phyloP scores from a whole-genome alignment of 495 filamentous ascomycete species.

The Lichina pygmaea region DNA sequence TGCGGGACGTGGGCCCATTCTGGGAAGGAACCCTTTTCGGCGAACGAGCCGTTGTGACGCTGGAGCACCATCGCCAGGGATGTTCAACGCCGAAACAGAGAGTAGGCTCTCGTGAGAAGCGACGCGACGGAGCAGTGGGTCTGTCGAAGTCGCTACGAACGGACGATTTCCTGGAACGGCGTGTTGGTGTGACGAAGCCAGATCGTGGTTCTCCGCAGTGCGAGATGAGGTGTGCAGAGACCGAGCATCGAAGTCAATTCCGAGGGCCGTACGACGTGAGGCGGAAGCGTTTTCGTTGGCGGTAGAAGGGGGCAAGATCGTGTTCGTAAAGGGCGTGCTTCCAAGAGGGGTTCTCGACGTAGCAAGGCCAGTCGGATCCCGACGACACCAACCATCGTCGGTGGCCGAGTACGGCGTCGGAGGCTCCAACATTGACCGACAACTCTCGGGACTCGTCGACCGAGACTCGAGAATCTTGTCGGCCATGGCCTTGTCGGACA shows the following conservation, averaged over 20 bases:
- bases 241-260: not conserved
- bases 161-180: not conserved
- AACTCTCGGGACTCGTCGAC: slow-evolving; percentile 43
- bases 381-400: slow-evolving; percentile 25
- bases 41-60: too few relatives aligned
- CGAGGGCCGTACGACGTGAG: not conserved
- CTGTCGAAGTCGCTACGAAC: slow-evolving; percentile 1
- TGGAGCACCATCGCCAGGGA: slow-evolving; percentile 5
- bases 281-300: too few relatives aligned
- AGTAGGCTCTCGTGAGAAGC: slow-evolving; percentile 24
- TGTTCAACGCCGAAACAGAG: slow-evolving; percentile 23
- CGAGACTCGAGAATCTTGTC: slow-evolving; percentile 24
- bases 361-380: slow-evolving; percentile 23
- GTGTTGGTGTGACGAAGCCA: not conserved
- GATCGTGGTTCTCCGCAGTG: not conserved
- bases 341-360: slow-evolving; percentile 10
- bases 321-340: too few relatives aligned
- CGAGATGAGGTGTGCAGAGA: not conserved
- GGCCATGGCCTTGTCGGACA: slow-evolving; percentile 23
- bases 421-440: slow-evolving; percentile 29
- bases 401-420: slow-evolving; percentile 22
- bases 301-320: too few relatives aligned
- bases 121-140: slow-evolving; percentile 13
- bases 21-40: too few relatives aligned
- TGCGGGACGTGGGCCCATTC: too few relatives aligned